Evolutionary conservation across 2,329 filamentous ascomycete species (phyloP).

Genomic region (Beauveria australis): DNA sequence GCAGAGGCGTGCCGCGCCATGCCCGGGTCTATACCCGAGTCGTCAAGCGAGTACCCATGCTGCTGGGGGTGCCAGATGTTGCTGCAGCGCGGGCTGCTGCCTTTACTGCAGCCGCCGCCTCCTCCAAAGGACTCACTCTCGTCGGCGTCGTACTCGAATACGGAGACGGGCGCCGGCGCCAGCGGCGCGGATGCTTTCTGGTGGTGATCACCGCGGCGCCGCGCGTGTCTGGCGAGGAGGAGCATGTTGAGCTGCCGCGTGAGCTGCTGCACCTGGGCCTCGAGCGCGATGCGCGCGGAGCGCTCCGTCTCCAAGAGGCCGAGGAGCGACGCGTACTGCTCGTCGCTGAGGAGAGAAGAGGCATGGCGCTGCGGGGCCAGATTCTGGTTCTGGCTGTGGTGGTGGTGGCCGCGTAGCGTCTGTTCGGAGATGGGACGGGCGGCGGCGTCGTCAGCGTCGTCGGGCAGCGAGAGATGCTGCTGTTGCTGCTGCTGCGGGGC

Average conservation of each 20-base stretch:
- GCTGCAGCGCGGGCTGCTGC: constrained; percentile 6
- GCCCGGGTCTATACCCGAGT: constrained; percentile 4
- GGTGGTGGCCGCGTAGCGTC: background rate
- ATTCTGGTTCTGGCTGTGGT: background rate
- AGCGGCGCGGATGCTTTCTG: background rate
- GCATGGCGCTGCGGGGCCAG: constrained; percentile 24
- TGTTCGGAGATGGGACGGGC: constrained; percentile 30
- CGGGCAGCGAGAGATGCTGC: no score
- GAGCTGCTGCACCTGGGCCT: constrained; percentile 47
- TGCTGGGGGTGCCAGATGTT: constrained; percentile 2
- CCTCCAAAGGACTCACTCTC: constrained; percentile 12
- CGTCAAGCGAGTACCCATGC: background rate
- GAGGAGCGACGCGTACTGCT: constrained; percentile 43
- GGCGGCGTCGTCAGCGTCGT: background rate
- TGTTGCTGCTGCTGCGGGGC: background rate
- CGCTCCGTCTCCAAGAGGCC: constrained; percentile 50
- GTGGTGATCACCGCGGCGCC: background rate
- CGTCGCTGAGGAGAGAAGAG: constrained; percentile 26
- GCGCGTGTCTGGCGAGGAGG: constrained; percentile 10
- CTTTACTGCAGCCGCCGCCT: background rate
- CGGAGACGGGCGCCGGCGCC: constrained; percentile 21
- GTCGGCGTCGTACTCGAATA: constrained; percentile 35
- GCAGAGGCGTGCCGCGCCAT: constrained; percentile 12
- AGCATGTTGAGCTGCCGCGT: constrained; percentile 39
- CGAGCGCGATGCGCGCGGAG: constrained; percentile 45